Evolutionary conservation across 805 yeast species (phyloP).

Genomic region (Cyberlindnera maritima): DNA sequence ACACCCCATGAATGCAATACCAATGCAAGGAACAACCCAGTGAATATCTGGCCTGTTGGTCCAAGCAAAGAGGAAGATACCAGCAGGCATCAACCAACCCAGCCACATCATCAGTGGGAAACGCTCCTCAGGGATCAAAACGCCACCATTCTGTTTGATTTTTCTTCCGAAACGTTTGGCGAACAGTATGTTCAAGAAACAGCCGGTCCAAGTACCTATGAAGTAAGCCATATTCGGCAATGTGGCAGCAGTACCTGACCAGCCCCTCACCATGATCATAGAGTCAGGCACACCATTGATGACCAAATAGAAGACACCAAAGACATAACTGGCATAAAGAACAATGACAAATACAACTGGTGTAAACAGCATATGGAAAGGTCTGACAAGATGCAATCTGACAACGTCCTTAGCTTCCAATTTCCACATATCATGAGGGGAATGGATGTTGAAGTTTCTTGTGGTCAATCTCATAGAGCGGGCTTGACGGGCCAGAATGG

Average conservation of each 20-base stretch:
- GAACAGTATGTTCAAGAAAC: constrained; percentile 32
- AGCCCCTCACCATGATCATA: constrained; percentile 28
- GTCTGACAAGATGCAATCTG: constrained; percentile 16
- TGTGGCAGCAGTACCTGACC: constrained; percentile 33
- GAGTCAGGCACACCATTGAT: constrained; percentile 44
- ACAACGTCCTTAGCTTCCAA: constrained; percentile 16
- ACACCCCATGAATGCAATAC: constrained; percentile 48
- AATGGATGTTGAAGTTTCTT: constrained; percentile 15
- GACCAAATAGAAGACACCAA: constrained; percentile 44
- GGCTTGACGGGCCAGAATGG: constrained; percentile 14
- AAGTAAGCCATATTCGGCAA: constrained; percentile 37
- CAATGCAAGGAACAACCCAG: constrained; percentile 59
- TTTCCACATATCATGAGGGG: constrained; percentile 20
- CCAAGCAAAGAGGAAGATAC: constrained; percentile 65
- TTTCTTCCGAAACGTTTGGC: constrained; percentile 32
- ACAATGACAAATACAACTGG: constrained; percentile 40
- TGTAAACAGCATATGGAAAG: constrained; percentile 19
- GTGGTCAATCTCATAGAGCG: constrained; percentile 12
- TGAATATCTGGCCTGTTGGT: constrained; percentile 42
- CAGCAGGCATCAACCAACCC: constrained; percentile 45
- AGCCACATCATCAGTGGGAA: constrained; percentile 51
- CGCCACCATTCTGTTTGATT: constrained; percentile 40
- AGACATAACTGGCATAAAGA: constrained; percentile 47
- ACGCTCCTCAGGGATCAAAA: constrained; percentile 58
- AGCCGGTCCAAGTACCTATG: constrained; percentile 36